Evolutionary conservation across 495 filamentous ascomycete genomes (phyloP).

Genomic region (Xylaria longipes): DNA sequence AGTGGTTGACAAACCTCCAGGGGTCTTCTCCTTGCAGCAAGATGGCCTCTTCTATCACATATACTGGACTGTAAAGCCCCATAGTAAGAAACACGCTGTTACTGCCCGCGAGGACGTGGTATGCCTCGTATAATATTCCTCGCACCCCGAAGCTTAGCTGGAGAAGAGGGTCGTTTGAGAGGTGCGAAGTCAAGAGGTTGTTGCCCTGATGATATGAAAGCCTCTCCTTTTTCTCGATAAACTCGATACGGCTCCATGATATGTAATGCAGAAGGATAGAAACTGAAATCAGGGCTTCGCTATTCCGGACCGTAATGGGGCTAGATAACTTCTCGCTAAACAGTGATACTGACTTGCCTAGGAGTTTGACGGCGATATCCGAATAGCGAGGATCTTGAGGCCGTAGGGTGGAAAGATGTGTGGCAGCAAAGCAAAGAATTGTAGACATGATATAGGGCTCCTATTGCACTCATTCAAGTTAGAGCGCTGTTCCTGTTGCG

Average conservation of each 20-base stretch:
- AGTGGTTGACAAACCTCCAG: constrained; percentile 15
- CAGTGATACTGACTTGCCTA: neutral
- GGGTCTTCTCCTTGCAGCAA: constrained; percentile 17
- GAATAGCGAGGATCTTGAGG: constrained; percentile 18
- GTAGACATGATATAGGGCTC: constrained; percentile 38
- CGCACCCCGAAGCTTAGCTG: constrained; percentile 22
- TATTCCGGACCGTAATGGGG: constrained; percentile 27
- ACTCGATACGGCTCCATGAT: constrained; percentile 36
- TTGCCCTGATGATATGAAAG: neutral
- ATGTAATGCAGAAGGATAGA: constrained; percentile 37
- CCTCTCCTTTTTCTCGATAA: constrained; percentile 17
- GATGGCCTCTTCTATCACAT: constrained; percentile 23
- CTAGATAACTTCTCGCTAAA: constrained; percentile 24
- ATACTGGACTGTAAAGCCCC: constrained; percentile 20
- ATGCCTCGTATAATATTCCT: constrained; percentile 19
- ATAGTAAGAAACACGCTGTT: constrained; percentile 22
- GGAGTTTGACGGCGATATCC: neutral
- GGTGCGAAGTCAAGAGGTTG: neutral
- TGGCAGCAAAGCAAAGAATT: constrained; percentile 37
- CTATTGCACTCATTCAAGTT: constrained; percentile 8
- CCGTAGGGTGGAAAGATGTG: constrained; percentile 32
- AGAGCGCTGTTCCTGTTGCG: neutral
- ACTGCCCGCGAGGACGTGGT: constrained; percentile 15
- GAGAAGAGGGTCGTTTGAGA: constrained; percentile 26
- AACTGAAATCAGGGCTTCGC: constrained; percentile 23